These are phyloP conservation scores for Tetrahymena malaccensis DNA, from an alignment of 73 alveolate species.

Conservation along the genomic window DNA sequence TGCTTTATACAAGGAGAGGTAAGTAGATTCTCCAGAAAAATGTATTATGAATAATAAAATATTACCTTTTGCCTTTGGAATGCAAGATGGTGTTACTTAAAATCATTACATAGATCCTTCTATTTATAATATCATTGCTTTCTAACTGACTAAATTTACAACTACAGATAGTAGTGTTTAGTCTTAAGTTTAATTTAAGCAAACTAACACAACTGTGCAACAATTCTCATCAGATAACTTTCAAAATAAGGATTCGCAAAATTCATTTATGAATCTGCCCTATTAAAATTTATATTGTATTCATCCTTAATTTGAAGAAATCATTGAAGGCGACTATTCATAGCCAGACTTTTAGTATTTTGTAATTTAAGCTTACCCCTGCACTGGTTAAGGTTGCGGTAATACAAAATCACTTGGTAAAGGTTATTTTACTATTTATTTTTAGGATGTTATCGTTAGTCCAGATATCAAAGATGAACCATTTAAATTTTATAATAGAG, in stretches of 20 bases:
- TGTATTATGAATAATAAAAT: not conserved
- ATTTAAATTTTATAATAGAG: not conserved
- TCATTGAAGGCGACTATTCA: not conserved
- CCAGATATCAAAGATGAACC: not conserved
- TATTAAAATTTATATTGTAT: not conserved
- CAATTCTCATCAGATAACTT: not conserved
- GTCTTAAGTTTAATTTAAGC: not conserved
- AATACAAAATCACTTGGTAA: not conserved
- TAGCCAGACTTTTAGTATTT: not conserved
- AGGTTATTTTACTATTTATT: not conserved
- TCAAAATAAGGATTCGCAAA: not conserved
- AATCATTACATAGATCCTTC: not conserved
- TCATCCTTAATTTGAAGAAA: not conserved
- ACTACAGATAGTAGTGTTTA: no score
- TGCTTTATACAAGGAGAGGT: not conserved
- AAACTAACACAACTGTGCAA: not conserved
- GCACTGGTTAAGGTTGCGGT: not conserved
- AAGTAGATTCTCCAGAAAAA: not conserved
- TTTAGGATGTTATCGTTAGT: not conserved
- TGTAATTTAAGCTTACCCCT: not conserved
- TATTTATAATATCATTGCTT: not conserved
- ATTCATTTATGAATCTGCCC: not conserved
- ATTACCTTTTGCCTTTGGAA: not conserved
- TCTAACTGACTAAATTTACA: not conserved
- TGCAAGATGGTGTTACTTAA: not conserved